Evolutionary conservation across 176 grass and related monocot species (phyloP).

Genomic region (Phragmites australis): DNA sequence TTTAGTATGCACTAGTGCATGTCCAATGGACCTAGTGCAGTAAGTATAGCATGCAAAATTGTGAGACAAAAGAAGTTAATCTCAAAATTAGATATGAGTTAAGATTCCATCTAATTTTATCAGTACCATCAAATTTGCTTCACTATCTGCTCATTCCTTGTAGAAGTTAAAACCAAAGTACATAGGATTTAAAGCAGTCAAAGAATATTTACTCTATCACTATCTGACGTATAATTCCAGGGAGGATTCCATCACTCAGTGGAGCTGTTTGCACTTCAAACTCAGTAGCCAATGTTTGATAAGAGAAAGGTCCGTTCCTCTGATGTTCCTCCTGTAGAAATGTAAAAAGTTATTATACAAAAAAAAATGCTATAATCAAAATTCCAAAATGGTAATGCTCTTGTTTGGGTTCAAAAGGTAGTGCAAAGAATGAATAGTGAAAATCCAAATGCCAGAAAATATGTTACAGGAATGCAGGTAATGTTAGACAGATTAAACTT

Average conservation of each 20-base stretch:
- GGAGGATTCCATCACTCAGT: slow-evolving; percentile 70
- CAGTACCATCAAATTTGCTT: background rate
- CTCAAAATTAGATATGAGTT: background rate
- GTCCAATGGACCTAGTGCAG: background rate
- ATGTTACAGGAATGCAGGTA: background rate
- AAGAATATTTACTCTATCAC: slow-evolving; percentile 71
- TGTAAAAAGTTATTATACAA: background rate
- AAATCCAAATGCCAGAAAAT: background rate
- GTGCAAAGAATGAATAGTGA: background rate
- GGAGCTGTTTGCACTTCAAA: slow-evolving; percentile 84
- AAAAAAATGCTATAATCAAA: background rate
- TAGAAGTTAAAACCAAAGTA: background rate
- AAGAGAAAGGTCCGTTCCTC: background rate
- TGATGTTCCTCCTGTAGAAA: slow-evolving; percentile 40
- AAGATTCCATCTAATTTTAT: background rate
- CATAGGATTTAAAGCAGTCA: slow-evolving; percentile 9
- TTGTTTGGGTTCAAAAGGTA: background rate
- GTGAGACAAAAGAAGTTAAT: background rate
- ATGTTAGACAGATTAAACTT: background rate
- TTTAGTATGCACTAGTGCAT: background rate
- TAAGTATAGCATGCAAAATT: background rate
- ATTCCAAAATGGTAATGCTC: background rate
- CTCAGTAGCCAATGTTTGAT: slow-evolving; percentile 12
- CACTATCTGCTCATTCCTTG: background rate
- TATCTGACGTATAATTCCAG: slow-evolving; percentile 79